Evolutionary conservation across 108 stramenopile species (phyloP).

Genomic region (Pseudonitzschia pungens): DNA sequence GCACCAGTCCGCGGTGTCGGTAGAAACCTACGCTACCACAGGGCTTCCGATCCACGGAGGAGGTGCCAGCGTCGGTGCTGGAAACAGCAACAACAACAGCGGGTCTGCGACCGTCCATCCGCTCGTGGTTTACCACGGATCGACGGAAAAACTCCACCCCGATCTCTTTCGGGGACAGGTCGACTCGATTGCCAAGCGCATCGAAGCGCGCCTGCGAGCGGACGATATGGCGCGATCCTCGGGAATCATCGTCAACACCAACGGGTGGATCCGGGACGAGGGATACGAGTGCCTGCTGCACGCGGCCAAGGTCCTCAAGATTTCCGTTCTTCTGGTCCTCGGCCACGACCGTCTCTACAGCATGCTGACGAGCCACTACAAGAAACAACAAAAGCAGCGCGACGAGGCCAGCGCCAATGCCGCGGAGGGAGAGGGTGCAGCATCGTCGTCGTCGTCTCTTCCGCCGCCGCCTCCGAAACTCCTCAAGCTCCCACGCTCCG

Average conservation of each 20-base stretch:
- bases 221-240: constrained; percentile 69
- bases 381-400: constrained; percentile 33
- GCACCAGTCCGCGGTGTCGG: constrained; percentile 44
- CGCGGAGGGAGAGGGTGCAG: not conserved
- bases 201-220: constrained; percentile 54
- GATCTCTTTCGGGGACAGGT: constrained; percentile 82
- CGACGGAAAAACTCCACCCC: constrained; percentile 26
- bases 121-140: constrained; percentile 72
- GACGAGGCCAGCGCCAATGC: constrained; percentile 17
- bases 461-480: constrained; percentile 51
- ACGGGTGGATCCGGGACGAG: constrained; percentile 76
- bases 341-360: constrained; percentile 90
- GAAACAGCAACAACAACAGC: constrained; percentile 12
- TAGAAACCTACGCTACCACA: constrained; percentile 60
- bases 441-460: not conserved
- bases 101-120: constrained; percentile 35
- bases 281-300: constrained; percentile 67
- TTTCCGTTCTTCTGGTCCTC: constrained; percentile 75
- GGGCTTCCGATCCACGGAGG: constrained; percentile 46
- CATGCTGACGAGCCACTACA: constrained; percentile 69
- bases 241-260: constrained; percentile 83
- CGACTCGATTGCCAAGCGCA: constrained; percentile 50
- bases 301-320: constrained; percentile 64
- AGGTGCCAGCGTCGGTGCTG: not conserved
- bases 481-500: constrained; percentile 82